These are phyloP conservation scores for Aspergillus texensis DNA, from an alignment of 2,329 filamentous ascomycete genomes.

Conservation along the genomic window DNA sequence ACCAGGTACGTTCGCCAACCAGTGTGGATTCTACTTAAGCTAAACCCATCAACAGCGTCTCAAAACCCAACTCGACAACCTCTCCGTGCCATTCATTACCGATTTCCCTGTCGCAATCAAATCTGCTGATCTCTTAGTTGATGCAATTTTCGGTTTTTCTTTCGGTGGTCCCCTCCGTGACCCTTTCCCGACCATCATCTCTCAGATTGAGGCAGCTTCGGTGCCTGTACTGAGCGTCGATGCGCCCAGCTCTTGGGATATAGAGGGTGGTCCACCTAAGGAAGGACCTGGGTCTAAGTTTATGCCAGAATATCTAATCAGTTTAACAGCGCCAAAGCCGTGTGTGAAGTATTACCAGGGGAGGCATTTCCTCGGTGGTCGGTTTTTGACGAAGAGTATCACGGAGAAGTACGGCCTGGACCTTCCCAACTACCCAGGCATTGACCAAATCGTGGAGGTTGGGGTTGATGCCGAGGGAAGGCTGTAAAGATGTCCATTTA, in stretches of 20 bases:
- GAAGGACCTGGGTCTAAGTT: slow-evolving; percentile 78
- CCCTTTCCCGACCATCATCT: slow-evolving; percentile 82
- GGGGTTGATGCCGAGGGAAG: slow-evolving; percentile 41
- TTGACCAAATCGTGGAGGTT: slow-evolving; percentile 89
- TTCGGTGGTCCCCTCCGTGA: slow-evolving; percentile 92
- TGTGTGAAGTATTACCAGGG: slow-evolving; percentile 81
- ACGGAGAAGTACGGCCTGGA: slow-evolving; percentile 86
- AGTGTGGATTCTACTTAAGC: not conserved
- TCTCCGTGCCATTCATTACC: slow-evolving; percentile 75
- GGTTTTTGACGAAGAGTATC: slow-evolving; percentile 79
- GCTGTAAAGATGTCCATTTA: slow-evolving; percentile 24
- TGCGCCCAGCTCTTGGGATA: slow-evolving; percentile 92
- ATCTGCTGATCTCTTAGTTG: slow-evolving; percentile 77
- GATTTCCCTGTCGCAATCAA: slow-evolving; percentile 72
- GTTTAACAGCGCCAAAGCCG: slow-evolving; percentile 91
- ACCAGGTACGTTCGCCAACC: slow-evolving; percentile 60
- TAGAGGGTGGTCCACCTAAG: slow-evolving; percentile 78
- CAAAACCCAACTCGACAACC: slow-evolving; percentile 78
- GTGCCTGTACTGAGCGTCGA: slow-evolving; percentile 86
- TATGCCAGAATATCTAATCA: slow-evolving; percentile 78
- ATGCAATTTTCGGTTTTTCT: slow-evolving; percentile 95
- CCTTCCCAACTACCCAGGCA: slow-evolving; percentile 77
- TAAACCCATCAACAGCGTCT: slow-evolving; percentile 62
- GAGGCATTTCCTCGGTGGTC: slow-evolving; percentile 87
- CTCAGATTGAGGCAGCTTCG: slow-evolving; percentile 70